Conservation (phyloP, 179 eudicot species). For the Pouteria campechiana region DNA sequence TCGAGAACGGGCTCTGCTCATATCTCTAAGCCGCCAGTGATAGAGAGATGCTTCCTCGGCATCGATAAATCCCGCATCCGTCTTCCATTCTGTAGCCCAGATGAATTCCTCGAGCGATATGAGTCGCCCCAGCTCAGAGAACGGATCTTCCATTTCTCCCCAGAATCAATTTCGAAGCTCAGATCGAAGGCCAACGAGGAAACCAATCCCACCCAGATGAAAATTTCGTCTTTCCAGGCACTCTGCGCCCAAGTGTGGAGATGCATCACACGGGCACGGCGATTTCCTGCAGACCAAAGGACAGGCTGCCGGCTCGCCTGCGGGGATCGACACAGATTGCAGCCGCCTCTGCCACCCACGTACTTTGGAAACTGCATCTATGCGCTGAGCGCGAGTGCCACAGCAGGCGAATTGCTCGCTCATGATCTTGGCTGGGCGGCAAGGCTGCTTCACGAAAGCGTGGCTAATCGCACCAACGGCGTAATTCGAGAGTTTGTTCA, state of each 20-base stretch:
- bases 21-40: slow-evolving; percentile 17
- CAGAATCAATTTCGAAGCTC: slow-evolving; percentile 7
- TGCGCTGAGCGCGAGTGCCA: slow-evolving; percentile 8
- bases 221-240: slow-evolving; percentile 37
- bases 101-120: slow-evolving; percentile 9
- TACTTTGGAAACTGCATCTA: slow-evolving; percentile 22
- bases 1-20: slow-evolving; percentile 14
- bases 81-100: slow-evolving; percentile 24
- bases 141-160: slow-evolving; percentile 19
- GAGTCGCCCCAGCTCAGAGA: slow-evolving; percentile 15
- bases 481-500: slow-evolving; percentile 1
- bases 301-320: slow-evolving; percentile 21
- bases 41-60: slow-evolving; percentile 23
- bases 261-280: slow-evolving; percentile 17
- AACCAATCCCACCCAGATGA: background rate
- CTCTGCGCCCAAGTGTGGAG: slow-evolving; percentile 29
- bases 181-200: slow-evolving; percentile 20
- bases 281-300: slow-evolving; percentile 5
- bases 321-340: slow-evolving; percentile 27
- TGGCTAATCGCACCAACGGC: slow-evolving; percentile 9
- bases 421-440: slow-evolving; percentile 20
- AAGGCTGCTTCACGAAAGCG: slow-evolving; percentile 9
- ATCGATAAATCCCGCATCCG: slow-evolving; percentile 14
- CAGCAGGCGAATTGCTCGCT: slow-evolving; percentile 13
- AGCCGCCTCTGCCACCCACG: slow-evolving; percentile 22